Conservation (phyloP, 352 stramenopile genomes). For the Phytophthora ramorum region DNA sequence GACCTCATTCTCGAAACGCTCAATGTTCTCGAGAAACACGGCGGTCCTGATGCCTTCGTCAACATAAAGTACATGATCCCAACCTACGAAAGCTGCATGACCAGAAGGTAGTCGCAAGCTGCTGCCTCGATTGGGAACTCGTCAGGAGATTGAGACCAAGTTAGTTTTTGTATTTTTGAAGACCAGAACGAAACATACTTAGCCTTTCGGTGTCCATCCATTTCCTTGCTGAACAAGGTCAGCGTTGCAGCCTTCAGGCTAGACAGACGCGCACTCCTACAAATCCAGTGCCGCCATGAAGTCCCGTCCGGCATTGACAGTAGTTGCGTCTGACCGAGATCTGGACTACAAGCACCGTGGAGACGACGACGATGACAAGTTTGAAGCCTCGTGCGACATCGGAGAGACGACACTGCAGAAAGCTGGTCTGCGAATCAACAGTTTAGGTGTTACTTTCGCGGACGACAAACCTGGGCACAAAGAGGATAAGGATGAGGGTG, state of each 20-base stretch:
- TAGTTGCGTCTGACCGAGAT: conserved; percentile 22
- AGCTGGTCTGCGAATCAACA: conserved; percentile 70
- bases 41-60: conserved; percentile 89
- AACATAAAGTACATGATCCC: conserved; percentile 98
- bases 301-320: conserved; percentile 22
- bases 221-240: background rate
- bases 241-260: conserved; percentile 5
- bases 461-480: conserved; percentile 20
- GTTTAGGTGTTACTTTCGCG: conserved; percentile 63
- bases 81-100: conserved; percentile 93
- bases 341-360: conserved; percentile 25
- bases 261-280: background rate
- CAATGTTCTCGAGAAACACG: conserved; percentile 87
- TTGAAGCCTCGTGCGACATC: conserved; percentile 77
- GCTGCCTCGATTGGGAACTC: background rate
- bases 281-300: conserved; percentile 15
- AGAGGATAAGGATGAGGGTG: conserved; percentile 30
- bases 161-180: conserved; percentile 25
- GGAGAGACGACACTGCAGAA: conserved; percentile 79
- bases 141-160: conserved; percentile 1
- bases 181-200: conserved; percentile 28
- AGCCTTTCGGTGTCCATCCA: conserved; percentile 11
- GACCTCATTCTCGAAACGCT: conserved; percentile 92
- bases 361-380: conserved; percentile 46
- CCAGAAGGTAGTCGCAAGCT: conserved; percentile 12